phyloP scores from a whole-genome alignment of 176 grass and related monocot genomes.

The Canna indica region DNA sequence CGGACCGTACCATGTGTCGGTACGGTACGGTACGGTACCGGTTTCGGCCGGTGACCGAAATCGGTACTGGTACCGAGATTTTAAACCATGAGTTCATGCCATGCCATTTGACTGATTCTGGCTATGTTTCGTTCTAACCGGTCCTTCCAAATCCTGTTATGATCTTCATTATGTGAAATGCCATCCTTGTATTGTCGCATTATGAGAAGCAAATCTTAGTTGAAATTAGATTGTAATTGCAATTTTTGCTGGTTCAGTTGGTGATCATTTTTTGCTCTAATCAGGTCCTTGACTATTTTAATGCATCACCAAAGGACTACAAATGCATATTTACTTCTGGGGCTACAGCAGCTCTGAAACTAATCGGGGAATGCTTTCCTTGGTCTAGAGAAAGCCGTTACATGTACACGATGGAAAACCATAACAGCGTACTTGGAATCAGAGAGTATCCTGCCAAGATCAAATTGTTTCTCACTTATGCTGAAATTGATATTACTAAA shows the following conservation, averaged over 20 bases:
- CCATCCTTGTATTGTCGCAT: background rate
- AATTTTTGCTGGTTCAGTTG: background rate
- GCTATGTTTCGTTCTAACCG: background rate
- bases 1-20: no score
- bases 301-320: conserved; percentile 82
- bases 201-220: background rate
- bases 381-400: conserved; percentile 83
- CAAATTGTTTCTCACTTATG: background rate
- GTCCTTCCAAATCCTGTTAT: background rate
- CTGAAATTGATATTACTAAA: background rate
- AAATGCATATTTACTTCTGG: conserved; percentile 96
- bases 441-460: conserved; percentile 82
- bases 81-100: background rate
- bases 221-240: background rate
- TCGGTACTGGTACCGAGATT: no score
- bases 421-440: conserved; percentile 97
- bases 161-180: background rate
- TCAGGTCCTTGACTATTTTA: conserved; percentile 85
- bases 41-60: no score
- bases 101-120: background rate
- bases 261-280: conserved; percentile 27
- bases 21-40: no score
- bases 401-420: conserved; percentile 90
- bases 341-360: conserved; percentile 76
- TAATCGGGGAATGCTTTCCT: conserved; percentile 91